Evolutionary conservation across 169 alveolate genomes (phyloP), one percentile per base, ranked within the genome.

Genomic region (Plasmodium gonderi): DNA sequence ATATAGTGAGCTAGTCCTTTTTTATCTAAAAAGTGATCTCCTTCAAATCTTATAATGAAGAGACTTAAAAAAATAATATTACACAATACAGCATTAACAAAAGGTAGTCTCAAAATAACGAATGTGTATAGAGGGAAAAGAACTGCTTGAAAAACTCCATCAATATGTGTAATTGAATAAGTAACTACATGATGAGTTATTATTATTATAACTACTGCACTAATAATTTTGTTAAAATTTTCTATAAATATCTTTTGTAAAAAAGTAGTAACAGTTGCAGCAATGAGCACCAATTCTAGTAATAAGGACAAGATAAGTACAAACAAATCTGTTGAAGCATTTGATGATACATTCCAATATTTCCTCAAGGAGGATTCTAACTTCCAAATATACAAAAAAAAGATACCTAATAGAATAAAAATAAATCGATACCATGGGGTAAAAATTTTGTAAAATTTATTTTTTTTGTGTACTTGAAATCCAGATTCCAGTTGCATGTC

Each of bases 401-500:
- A 95, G 17, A 92, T 23, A 31, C 93, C 95, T 17, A 95, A 76
- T 29, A 90, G 91, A 11, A 92, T 17, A 80, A 94, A 95, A 33
- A 95, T 81, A 47, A 76, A 79, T 33, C 95, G 81, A 79, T 95
- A 95, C 97, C 97, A 95, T 31, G 95, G 91, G 8, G 93, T 79
- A n/a, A 90, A 92, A 29, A 92, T 81, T 74, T 92, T 81, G 77
- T 95, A 95, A 81, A 94, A 94, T 51, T 94, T 95, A 67, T 93
- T 78, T 54, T 91, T 92, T 82, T 94, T 95, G 60, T 94, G 94
- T 51, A 90, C 78, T 74, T 68, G 92, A 91, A 94, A 95, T 38
- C 95, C 97, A 7, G 96, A 82, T 33, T 95, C 97, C 38, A 95
- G 82, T 85, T 95, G 97, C 92, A 82, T 92, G 38, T 95, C 97